phyloP scores from a whole-genome alignment of 768 basidiomycete species.

The Pulveroboletus frians region DNA sequence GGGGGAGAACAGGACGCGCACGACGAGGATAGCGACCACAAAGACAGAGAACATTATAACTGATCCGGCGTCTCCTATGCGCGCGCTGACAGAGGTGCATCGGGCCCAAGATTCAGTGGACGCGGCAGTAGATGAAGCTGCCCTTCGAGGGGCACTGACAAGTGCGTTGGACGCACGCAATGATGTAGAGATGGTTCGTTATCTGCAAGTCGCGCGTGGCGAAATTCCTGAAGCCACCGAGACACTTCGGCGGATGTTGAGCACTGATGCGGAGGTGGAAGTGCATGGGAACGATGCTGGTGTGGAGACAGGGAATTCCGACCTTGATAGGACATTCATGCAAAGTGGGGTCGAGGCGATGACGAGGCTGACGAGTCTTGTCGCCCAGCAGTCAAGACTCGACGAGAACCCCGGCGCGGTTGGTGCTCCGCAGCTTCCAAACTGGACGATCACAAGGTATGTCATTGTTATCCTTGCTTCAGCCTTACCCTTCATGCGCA shows the following conservation, averaged over 20 bases:
- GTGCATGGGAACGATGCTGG: not conserved
- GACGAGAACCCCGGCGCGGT: not conserved
- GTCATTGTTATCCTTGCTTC: not conserved
- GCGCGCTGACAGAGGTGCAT: slow-evolving; percentile 17
- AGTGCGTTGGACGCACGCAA: slow-evolving; percentile 11
- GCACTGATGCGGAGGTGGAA: not conserved
- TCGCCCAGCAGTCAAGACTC: not conserved
- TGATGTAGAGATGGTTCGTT: slow-evolving; percentile 20
- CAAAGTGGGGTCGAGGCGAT: slow-evolving; percentile 71
- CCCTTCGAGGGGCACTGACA: slow-evolving; percentile 18
- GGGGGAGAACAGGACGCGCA: not conserved
- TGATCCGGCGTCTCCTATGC: not conserved
- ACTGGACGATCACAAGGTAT: slow-evolving; percentile 72
- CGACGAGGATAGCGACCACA: not conserved
- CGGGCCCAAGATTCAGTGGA: slow-evolving; percentile 21
- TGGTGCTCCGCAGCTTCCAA: slow-evolving; percentile 39
- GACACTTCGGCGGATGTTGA: slow-evolving; percentile 20
- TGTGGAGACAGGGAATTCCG: not conserved
- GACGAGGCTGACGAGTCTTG: slow-evolving; percentile 47
- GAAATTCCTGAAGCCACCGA: slow-evolving; percentile 24
- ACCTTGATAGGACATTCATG: slow-evolving; percentile 57
- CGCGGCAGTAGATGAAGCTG: slow-evolving; percentile 18
- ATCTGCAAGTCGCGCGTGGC: slow-evolving; percentile 18
- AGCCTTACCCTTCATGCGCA: not conserved
- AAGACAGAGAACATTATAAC: not conserved